Base-by-base conservation (phyloP, 331 rosid genomes). In the Acacia concinna region DNA sequence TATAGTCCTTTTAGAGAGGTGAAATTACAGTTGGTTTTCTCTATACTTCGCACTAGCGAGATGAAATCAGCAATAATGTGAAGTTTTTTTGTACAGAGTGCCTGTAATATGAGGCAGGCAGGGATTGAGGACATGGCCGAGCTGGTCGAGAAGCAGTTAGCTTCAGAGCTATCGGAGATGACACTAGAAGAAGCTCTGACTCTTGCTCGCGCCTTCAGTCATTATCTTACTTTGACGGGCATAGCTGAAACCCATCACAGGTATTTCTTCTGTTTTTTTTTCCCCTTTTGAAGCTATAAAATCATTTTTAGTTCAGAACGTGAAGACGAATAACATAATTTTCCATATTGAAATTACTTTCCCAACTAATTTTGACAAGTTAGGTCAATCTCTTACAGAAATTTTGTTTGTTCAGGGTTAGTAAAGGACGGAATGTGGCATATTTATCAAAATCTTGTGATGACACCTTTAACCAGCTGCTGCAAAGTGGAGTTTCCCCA, bases 191-290 rank as follows among this genome's bases (percentile, higher is more conserved):
- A 91, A 85, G 98, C 97, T n/a, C 73, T 94, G n/a, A 85, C 87
- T 64, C 89, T 92, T 21, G 97, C 95, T 88, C 98, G 97, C 69
- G 95, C 97, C 56, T 92, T 92, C 74, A 89, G 98, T 79, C 97
- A 94, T 57, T 88, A 89, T 86, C 97, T 94, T 85, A 92, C 89
- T 81, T 79, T 94, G 87, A 92, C 85, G 91, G 95, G 98, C 51
- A 89, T 94, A 78, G 98, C 98, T 37, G 98, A 94, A 84, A 93
- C 97, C 47, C 97, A 94, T 83, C 98, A 94, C 78, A 85, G 96
- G 97, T 94, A 68, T 34, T 37, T 62, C 20, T 0, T 69, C 44
- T 35, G n/a, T 79, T 25, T 65, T 68, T 71, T 84, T 25, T n/a
- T n/a, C n/a, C n/a, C 68, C 46, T 21, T 52, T 21, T 56, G 23